Conservation (phyloP, 371 early-diverging fungal genomes). For the Gilbertella persicaria region DNA sequence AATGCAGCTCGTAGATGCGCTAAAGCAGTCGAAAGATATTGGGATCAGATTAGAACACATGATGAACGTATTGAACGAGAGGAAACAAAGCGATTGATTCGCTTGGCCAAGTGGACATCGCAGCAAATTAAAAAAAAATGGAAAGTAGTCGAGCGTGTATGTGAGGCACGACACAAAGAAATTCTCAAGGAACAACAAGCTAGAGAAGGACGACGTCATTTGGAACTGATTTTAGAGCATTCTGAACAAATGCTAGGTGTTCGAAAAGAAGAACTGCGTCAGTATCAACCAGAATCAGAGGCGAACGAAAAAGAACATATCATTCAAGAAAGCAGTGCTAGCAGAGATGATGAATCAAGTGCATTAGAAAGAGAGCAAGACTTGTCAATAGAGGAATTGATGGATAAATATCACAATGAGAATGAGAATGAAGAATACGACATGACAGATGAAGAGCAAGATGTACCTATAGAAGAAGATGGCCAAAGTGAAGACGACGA, state of each 20-base stretch:
- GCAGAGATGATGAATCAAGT: slow-evolving; percentile 32
- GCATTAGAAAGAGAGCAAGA: slow-evolving; percentile 38
- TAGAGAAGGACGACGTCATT: slow-evolving; percentile 60
- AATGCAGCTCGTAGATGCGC: slow-evolving; percentile 57
- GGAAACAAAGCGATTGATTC: slow-evolving; percentile 54
- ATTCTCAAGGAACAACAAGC: slow-evolving; percentile 62
- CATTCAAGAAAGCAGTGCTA: slow-evolving; percentile 31
- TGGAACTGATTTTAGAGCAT: slow-evolving; percentile 71
- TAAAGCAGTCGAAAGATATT: slow-evolving; percentile 60
- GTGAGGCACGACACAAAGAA: slow-evolving; percentile 60
- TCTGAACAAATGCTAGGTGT: slow-evolving; percentile 73
- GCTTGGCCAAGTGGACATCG: slow-evolving; percentile 67
- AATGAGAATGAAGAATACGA: not conserved
- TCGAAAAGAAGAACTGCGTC: slow-evolving; percentile 54
- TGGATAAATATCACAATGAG: slow-evolving; percentile 42
- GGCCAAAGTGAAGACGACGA: slow-evolving; percentile 54
- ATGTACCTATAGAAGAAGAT: slow-evolving; percentile 38
- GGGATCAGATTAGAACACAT: slow-evolving; percentile 53
- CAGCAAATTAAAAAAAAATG: slow-evolving; percentile 70
- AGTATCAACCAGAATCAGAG: not conserved
- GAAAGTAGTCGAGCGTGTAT: slow-evolving; percentile 63
- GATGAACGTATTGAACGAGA: slow-evolving; percentile 51
- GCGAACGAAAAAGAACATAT: slow-evolving; percentile 25
- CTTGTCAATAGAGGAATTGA: slow-evolving; percentile 60
- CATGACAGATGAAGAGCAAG: slow-evolving; percentile 12